phyloP scores from a whole-genome alignment of 2,329 filamentous ascomycete species.

The Penicillium sp. region DNA sequence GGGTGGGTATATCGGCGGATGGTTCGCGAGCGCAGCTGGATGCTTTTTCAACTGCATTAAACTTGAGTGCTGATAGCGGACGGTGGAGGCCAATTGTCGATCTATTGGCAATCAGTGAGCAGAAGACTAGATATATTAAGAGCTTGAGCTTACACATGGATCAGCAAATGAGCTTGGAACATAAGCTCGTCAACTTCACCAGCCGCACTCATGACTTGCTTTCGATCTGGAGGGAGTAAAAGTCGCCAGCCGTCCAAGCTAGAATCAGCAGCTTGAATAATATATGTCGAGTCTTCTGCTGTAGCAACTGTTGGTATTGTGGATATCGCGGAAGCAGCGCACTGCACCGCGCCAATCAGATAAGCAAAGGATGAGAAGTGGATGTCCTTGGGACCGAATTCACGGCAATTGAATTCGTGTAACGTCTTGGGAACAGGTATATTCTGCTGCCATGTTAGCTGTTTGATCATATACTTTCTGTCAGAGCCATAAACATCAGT shows the following conservation, averaged over 20 bases:
- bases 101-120: slow-evolving; percentile 19
- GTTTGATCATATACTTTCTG: not conserved
- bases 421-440: slow-evolving; percentile 29
- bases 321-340: slow-evolving; percentile 28
- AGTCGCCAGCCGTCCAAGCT: slow-evolving; percentile 44
- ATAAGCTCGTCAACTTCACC: slow-evolving; percentile 59
- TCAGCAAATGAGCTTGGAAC: slow-evolving; percentile 82
- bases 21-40: slow-evolving; percentile 40
- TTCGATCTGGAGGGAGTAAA: slow-evolving; percentile 37
- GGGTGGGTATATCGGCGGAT: slow-evolving; percentile 12
- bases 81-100: slow-evolving; percentile 41
- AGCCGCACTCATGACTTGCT: slow-evolving; percentile 34
- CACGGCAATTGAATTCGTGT: slow-evolving; percentile 35
- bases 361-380: slow-evolving; percentile 39
- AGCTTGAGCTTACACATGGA: slow-evolving; percentile 40
- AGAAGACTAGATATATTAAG: not conserved
- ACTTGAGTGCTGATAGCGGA: slow-evolving; percentile 43
- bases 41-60: slow-evolving; percentile 41
- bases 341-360: slow-evolving; percentile 33
- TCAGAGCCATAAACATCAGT: not conserved
- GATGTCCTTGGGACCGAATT: slow-evolving; percentile 26
- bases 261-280: slow-evolving; percentile 40
- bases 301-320: slow-evolving; percentile 19
- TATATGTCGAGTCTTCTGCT: slow-evolving; percentile 26
- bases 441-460: slow-evolving; percentile 2